Conservation (phyloP, 2,329 filamentous ascomycete genomes). For the Venturia oleaginea region DNA sequence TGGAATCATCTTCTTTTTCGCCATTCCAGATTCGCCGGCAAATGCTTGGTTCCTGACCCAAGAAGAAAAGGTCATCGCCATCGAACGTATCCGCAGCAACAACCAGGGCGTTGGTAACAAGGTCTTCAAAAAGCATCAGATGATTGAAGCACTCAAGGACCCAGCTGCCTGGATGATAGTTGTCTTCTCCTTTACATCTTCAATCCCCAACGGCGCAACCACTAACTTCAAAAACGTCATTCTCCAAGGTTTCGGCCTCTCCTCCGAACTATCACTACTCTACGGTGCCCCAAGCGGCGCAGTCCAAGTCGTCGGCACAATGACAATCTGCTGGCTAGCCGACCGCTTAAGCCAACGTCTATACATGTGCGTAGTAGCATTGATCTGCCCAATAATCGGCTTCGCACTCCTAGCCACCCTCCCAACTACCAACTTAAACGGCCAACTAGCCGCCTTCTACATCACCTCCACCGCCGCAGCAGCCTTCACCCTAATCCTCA, state of each 20-base stretch:
- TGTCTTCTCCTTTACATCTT: not conserved
- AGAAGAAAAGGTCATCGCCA: slow-evolving; percentile 38
- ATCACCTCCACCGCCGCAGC: slow-evolving; percentile 16
- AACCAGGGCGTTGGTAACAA: slow-evolving; percentile 46
- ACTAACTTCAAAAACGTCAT: slow-evolving; percentile 7
- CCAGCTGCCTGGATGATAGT: not conserved
- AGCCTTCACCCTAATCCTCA: slow-evolving; percentile 16
- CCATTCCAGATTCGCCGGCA: slow-evolving; percentile 37
- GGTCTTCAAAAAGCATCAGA: slow-evolving; percentile 31
- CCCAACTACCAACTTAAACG: not conserved
- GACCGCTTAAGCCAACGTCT: not conserved
- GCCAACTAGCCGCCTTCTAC: slow-evolving; percentile 17
- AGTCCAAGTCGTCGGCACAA: not conserved
- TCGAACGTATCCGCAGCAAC: slow-evolving; percentile 44
- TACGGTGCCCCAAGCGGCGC: slow-evolving; percentile 21
- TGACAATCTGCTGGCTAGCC: not conserved
- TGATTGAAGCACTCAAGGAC: slow-evolving; percentile 8
- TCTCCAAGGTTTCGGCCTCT: slow-evolving; percentile 5
- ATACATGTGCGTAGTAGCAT: not conserved
- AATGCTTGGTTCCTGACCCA: slow-evolving; percentile 36
- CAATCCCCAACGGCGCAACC: not conserved
- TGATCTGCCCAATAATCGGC: slow-evolving; percentile 9
- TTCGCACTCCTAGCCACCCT: not conserved
- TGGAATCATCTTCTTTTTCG: slow-evolving; percentile 28
- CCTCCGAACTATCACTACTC: slow-evolving; percentile 15